Evolutionary conservation across 2,329 filamentous ascomycete genomes (phyloP).

Genomic region (Dactylellina parvicollis): DNA sequence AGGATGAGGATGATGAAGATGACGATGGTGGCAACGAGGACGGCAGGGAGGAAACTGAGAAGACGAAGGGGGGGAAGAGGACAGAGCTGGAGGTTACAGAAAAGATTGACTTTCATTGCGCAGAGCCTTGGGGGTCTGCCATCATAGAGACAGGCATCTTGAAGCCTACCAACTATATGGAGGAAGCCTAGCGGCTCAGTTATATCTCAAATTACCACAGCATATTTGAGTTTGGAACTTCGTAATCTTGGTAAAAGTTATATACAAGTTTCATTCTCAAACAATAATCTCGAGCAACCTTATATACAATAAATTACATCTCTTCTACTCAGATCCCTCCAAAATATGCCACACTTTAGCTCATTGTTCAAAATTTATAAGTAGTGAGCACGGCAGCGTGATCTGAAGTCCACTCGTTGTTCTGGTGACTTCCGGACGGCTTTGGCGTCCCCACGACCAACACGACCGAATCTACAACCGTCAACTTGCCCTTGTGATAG

Average conservation of each 20-base stretch:
- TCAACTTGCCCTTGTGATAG: conserved; percentile 61
- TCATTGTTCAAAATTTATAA: conserved; percentile 16
- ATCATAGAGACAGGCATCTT: conserved; percentile 6
- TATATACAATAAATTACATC: neutral
- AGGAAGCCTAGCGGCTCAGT: too few species aligned
- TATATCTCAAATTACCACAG: too few species aligned
- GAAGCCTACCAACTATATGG: neutral
- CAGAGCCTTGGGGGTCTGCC: conserved; percentile 16
- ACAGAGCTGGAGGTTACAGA: conserved; percentile 21
- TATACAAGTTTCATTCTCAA: too few species aligned
- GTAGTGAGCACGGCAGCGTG: conserved; percentile 58
- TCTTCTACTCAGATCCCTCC: neutral
- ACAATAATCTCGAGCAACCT: too few species aligned
- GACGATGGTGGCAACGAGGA: neutral
- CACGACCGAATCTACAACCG: conserved; percentile 59
- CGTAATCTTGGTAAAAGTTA: too few species aligned
- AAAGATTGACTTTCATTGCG: conserved; percentile 26
- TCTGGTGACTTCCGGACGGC: conserved; percentile 59
- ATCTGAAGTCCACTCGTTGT: conserved; percentile 64
- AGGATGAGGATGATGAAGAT: neutral
- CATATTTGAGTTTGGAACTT: too few species aligned
- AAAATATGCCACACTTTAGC: neutral
- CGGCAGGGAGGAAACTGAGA: neutral
- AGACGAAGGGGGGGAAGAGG: neutral
- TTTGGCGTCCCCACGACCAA: conserved; percentile 61